These are phyloP conservation scores for Aspergillus viridinutans DNA, from an alignment of 2,329 filamentous ascomycete genomes.

Conservation along the genomic window DNA sequence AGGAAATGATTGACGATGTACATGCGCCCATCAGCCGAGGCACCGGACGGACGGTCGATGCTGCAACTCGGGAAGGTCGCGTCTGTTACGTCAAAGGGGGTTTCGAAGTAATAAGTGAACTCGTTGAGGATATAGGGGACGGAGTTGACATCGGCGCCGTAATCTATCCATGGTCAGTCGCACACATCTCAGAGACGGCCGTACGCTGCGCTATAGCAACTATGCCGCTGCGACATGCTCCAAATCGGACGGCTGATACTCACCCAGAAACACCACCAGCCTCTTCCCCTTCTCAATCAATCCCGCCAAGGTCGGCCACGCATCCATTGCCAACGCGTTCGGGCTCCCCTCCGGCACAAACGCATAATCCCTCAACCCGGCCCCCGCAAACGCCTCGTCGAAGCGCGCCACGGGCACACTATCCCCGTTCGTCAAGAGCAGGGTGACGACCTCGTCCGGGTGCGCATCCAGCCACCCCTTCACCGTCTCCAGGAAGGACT, in stretches of 20 bases:
- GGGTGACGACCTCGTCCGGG: slow-evolving; percentile 57
- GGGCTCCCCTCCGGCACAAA: slow-evolving; percentile 35
- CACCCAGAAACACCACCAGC: slow-evolving; percentile 43
- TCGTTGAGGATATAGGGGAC: slow-evolving; percentile 43
- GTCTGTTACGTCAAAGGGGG: slow-evolving; percentile 41
- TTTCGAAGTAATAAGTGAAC: slow-evolving; percentile 46
- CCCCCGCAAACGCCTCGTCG: slow-evolving; percentile 28
- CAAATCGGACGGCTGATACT: neutral
- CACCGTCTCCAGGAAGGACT: slow-evolving; percentile 53
- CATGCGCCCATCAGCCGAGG: slow-evolving; percentile 39
- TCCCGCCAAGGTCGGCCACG: slow-evolving; percentile 43
- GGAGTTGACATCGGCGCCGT: slow-evolving; percentile 34
- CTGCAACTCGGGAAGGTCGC: slow-evolving; percentile 40
- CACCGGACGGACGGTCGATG: slow-evolving; percentile 42
- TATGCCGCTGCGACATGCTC: too few relatives aligned
- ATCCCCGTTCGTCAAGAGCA: slow-evolving; percentile 62
- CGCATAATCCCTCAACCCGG: slow-evolving; percentile 29
- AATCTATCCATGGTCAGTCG: slow-evolving; percentile 26
- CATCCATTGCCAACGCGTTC: slow-evolving; percentile 25
- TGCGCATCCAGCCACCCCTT: slow-evolving; percentile 58
- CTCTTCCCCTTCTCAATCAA: slow-evolving; percentile 41
- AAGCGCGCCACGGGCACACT: slow-evolving; percentile 29
- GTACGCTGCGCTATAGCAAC: too few relatives aligned
- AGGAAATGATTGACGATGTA: slow-evolving; percentile 49
- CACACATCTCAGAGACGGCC: neutral